Evolutionary conservation across 1,139 yeast species (phyloP).

Genomic region (Lodderomyces jiufengensis): DNA sequence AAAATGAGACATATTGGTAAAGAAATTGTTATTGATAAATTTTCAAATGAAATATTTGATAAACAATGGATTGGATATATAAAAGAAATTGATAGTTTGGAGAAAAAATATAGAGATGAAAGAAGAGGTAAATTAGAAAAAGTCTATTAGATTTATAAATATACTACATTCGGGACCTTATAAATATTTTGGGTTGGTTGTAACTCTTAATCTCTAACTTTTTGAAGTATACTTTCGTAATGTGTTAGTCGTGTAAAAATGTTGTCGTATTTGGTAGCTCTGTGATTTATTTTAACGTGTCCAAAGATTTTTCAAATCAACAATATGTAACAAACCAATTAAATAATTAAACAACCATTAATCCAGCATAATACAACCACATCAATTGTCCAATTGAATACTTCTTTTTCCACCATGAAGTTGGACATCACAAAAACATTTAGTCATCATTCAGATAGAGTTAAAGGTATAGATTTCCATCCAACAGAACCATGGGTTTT

Average conservation of each 20-base stretch:
- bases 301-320: conserved; percentile 7
- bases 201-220: too few species aligned
- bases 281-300: conserved; percentile 6
- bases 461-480: conserved; percentile 96
- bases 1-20: conserved; percentile 51
- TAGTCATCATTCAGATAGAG: conserved; percentile 89
- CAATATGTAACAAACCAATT: conserved; percentile 4
- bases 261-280: neutral
- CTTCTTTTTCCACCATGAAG: conserved; percentile 27
- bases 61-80: conserved; percentile 54
- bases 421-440: conserved; percentile 65
- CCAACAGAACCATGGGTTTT: conserved; percentile 97
- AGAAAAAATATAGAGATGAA: conserved; percentile 34
- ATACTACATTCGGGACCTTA: neutral
- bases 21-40: conserved; percentile 51
- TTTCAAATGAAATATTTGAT: conserved; percentile 66
- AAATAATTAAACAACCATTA: neutral
- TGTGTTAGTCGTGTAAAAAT: conserved; percentile 8
- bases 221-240: too few species aligned
- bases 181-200: too few species aligned
- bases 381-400: neutral
- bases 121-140: conserved; percentile 37
- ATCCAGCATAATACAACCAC: conserved; percentile 3
- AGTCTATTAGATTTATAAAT: conserved; percentile 28
- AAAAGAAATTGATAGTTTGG: conserved; percentile 34